A percentile compares a stretch with the other conserved stretches of the same genome.
These are phyloP conservation scores for Raffaelea arxii DNA, from an alignment of 2,329 filamentous ascomycete genomes.

Conservation along the genomic window DNA sequence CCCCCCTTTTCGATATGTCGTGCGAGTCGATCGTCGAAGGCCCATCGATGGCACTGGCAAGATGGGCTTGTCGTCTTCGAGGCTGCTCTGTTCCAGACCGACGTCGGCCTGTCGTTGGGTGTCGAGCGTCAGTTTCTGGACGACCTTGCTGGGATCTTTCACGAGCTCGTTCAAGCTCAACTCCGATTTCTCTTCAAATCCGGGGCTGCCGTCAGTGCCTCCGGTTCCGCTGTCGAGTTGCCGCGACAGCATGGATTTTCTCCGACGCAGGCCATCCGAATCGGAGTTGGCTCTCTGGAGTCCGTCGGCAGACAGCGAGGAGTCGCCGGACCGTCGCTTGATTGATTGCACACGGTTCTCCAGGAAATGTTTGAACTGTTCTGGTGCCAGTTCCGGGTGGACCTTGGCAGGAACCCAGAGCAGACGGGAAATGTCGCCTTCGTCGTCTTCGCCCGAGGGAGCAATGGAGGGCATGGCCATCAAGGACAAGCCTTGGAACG, in stretches of 20 bases:
- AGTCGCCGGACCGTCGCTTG: conserved; percentile 70
- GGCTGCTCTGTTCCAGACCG: conserved; percentile 29
- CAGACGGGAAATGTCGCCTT: conserved; percentile 77
- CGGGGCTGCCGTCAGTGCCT: neutral
- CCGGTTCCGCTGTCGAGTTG: conserved; percentile 62
- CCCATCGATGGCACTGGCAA: conserved; percentile 68
- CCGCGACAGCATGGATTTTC: conserved; percentile 90
- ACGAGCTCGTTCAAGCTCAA: conserved; percentile 74
- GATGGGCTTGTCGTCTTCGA: conserved; percentile 71
- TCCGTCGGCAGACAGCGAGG: conserved; percentile 49
- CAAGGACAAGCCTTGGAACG: conserved; percentile 53
- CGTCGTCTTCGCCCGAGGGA: conserved; percentile 64
- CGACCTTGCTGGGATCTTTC: conserved; percentile 63
- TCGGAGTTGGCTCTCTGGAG: conserved; percentile 40
- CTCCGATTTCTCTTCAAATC: conserved; percentile 63
- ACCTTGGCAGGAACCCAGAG: conserved; percentile 95
- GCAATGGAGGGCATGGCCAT: conserved; percentile 65
- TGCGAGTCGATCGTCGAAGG: conserved; percentile 80
- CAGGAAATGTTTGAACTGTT: conserved; percentile 93
- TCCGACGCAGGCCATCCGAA: conserved; percentile 61
- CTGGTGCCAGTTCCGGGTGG: conserved; percentile 88
- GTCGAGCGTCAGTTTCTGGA: conserved; percentile 57
- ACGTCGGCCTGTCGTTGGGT: conserved; percentile 32
- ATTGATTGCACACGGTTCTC: conserved; percentile 90
- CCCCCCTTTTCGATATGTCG: conserved; percentile 77